Evolutionary conservation across 208 protist genomes (phyloP).

Genomic region (Leishmania tropica): DNA sequence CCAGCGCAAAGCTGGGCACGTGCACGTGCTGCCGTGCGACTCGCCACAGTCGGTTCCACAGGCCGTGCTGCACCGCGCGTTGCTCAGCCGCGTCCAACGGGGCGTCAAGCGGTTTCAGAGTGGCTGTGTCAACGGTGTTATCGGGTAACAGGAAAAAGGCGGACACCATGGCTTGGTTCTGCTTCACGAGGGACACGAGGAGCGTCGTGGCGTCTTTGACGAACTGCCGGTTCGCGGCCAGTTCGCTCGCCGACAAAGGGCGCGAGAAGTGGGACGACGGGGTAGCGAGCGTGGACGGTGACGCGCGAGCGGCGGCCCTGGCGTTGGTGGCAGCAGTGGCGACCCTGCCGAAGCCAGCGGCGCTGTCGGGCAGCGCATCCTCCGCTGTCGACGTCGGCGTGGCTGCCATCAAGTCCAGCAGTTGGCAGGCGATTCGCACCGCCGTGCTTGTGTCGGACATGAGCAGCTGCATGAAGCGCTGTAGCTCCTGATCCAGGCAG

Average conservation of each 20-base stretch:
- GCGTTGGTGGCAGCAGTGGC: not conserved
- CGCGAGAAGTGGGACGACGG: not conserved
- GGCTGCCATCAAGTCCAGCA: slow-evolving; percentile 33
- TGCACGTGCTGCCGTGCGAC: slow-evolving; percentile 30
- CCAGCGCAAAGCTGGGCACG: slow-evolving; percentile 22
- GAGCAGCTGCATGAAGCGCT: slow-evolving; percentile 32
- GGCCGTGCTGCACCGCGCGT: slow-evolving; percentile 20
- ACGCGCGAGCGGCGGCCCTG: not conserved
- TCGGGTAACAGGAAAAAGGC: slow-evolving; percentile 55
- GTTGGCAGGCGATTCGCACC: slow-evolving; percentile 21
- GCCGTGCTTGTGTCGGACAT: slow-evolving; percentile 18
- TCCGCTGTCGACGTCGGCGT: slow-evolving; percentile 23
- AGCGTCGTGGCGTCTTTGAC: slow-evolving; percentile 33
- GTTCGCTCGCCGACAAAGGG: not conserved
- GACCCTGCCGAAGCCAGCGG: not conserved
- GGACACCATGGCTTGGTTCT: slow-evolving; percentile 28
- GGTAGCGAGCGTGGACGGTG: not conserved
- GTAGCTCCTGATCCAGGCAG: slow-evolving; percentile 36
- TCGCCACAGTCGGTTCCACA: slow-evolving; percentile 34
- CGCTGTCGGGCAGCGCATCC: slow-evolving; percentile 9
- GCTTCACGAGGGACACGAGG: slow-evolving; percentile 28
- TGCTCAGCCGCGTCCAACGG: slow-evolving; percentile 38
- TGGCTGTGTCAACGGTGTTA: slow-evolving; percentile 22
- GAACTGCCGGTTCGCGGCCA: slow-evolving; percentile 32
- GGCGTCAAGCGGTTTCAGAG: slow-evolving; percentile 43